Conservation (phyloP, 805 yeast genomes). For the Saccharomyces kudriavzevii region DNA sequence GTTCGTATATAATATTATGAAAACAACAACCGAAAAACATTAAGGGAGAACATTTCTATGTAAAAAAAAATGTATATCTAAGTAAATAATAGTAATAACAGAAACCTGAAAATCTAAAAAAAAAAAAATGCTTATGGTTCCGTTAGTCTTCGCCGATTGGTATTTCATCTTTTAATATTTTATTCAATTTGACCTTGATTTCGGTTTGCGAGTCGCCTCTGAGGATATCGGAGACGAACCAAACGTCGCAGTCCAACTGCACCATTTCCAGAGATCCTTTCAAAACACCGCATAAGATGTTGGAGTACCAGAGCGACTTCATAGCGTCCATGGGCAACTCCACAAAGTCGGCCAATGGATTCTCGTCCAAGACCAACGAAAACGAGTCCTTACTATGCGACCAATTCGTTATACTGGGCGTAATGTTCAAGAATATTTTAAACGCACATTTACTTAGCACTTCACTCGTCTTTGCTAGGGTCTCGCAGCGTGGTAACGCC, state of each 20-base stretch:
- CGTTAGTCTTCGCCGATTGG: constrained; percentile 88
- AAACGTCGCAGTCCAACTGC: constrained; percentile 80
- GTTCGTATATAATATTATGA: not conserved
- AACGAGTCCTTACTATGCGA: constrained; percentile 66
- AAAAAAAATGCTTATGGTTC: not conserved
- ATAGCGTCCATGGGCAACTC: constrained; percentile 79
- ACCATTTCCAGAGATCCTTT: constrained; percentile 94
- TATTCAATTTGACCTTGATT: constrained; percentile 59
- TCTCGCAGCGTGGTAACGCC: constrained; percentile 72
- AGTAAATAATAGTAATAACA: not conserved
- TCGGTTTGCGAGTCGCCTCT: constrained; percentile 82
- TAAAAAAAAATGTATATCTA: not conserved
- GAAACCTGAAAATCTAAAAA: not conserved
- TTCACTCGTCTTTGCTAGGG: constrained; percentile 81
- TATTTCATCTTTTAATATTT: constrained; percentile 80
- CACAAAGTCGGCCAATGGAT: constrained; percentile 91
- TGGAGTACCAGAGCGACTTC: constrained; percentile 85
- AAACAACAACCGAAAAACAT: not conserved
- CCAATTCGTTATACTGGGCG: constrained; percentile 73
- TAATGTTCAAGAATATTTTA: constrained; percentile 76
- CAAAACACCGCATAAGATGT: constrained; percentile 79
- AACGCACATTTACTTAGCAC: constrained; percentile 80
- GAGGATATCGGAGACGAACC: constrained; percentile 69
- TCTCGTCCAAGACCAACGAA: constrained; percentile 65
- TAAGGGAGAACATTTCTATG: not conserved